These are phyloP conservation scores for Lasiosphaeria hispida DNA, from an alignment of 495 filamentous ascomycete genomes.

Conservation along the genomic window DNA sequence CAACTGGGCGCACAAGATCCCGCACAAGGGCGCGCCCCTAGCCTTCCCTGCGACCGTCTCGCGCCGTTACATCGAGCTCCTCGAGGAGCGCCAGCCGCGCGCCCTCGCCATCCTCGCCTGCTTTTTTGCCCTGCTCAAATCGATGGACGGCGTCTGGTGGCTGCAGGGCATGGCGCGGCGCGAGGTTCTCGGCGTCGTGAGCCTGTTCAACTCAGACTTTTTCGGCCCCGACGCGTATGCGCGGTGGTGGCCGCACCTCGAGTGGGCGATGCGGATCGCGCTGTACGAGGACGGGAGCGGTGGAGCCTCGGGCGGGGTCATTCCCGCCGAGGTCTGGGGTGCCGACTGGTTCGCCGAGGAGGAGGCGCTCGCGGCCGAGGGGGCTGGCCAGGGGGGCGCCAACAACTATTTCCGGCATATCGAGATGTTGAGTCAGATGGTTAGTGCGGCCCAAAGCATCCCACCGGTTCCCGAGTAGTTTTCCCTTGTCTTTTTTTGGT, in stretches of 20 bases:
- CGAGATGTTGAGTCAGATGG: slow-evolving; percentile 48
- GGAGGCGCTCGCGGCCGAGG: slow-evolving; percentile 23
- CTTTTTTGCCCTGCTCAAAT: slow-evolving; percentile 56
- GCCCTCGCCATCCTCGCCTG: slow-evolving; percentile 54
- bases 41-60: slow-evolving; percentile 60
- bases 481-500: neutral
- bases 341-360: slow-evolving; percentile 45
- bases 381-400: slow-evolving; percentile 21
- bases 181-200: slow-evolving; percentile 54
- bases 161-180: slow-evolving; percentile 54
- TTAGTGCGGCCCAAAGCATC: slow-evolving; percentile 35
- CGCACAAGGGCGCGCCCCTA: slow-evolving; percentile 50
- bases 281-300: slow-evolving; percentile 39
- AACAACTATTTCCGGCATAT: slow-evolving; percentile 43
- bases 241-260: slow-evolving; percentile 55
- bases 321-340: slow-evolving; percentile 53
- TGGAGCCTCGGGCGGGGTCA: slow-evolving; percentile 26
- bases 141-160: slow-evolving; percentile 55
- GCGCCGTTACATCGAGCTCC: slow-evolving; percentile 52
- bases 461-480: slow-evolving; percentile 26
- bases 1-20: slow-evolving; percentile 57
- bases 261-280: slow-evolving; percentile 54
- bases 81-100: slow-evolving; percentile 49
- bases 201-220: slow-evolving; percentile 47
- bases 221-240: slow-evolving; percentile 35